Conservation (phyloP, 1,139 yeast genomes). For the Arxiozyma slooffiae region DNA sequence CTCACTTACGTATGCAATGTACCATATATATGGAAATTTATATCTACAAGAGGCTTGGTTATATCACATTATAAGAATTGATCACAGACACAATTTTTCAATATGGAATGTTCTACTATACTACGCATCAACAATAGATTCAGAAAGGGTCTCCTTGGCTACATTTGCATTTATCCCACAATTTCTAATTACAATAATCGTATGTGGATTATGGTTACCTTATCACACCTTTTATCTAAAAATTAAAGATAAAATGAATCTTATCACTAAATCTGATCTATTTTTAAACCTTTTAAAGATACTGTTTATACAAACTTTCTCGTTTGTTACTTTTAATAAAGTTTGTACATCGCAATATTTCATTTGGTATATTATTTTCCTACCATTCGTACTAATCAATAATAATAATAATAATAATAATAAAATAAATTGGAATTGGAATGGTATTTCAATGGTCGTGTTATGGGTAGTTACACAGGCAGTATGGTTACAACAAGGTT, state of each 20-base stretch:
- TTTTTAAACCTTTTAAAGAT: conserved; percentile 36
- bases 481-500: conserved; percentile 71
- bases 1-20: conserved; percentile 49
- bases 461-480: conserved; percentile 70
- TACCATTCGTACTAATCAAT: conserved; percentile 59
- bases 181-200: conserved; percentile 35
- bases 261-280: background rate
- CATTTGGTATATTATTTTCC: conserved; percentile 79
- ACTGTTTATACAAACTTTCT: conserved; percentile 78
- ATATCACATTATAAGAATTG: conserved; percentile 74
- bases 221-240: background rate
- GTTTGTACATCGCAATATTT: conserved; percentile 92
- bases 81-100: conserved; percentile 92
- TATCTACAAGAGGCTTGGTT: conserved; percentile 71
- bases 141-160: conserved; percentile 22
- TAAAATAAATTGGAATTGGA: conserved; percentile 14
- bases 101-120: conserved; percentile 73
- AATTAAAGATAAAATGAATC: background rate
- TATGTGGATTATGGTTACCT: conserved; percentile 6
- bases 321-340: conserved; percentile 84
- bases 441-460: conserved; percentile 35
- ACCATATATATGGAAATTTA: conserved; percentile 56
- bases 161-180: conserved; percentile 79
- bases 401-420: too few species aligned
- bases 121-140: conserved; percentile 40